Evolutionary conservation across 148 eudicot species (phyloP), one percentile per base, ranked within the genome.

Genomic region (Agrostemma githago): DNA sequence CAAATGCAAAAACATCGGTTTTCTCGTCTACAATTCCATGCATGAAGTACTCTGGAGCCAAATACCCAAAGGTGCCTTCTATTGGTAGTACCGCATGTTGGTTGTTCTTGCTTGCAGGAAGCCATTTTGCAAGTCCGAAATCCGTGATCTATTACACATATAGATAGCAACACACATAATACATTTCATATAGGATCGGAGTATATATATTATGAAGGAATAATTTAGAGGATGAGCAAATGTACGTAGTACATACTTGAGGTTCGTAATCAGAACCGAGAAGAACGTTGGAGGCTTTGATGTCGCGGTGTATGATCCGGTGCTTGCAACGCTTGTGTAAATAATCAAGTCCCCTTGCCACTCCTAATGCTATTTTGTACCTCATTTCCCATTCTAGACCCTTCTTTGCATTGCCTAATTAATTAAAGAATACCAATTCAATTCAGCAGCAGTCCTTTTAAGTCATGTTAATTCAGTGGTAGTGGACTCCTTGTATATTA

Each of bases 41-140:
- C 97, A 91, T 86, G 81, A 94, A 89, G 74, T 94, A 94, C 83
- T 94, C 98, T n/a, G 98, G 98, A 7, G 98, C 98, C 12, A 94
- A 81, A 87, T 94, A 94, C 16, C 98, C 98, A 54, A 94, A 94
- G 6, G 98, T 94, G 14, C 98, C 98, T 79, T 94, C 98, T 16
- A 94, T 83, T 63, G 80, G 80, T 14, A 61, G 61, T 0, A 62
- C 62, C 2, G 78, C 83, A 62, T 73, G 71, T 42, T 68, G 76
- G 0, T 71, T 63, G 16, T 11, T 59, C 15, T 63, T 69, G 48
- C 71, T 81, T 43, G 58, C 66, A 5, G 83, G 83, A 2, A 81
- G 46, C 83, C 83, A 81, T 68, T 81, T 81, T 73, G 83, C 83
- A 4, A 81, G 80, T 37, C 83, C 83, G 69, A 81, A 81, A 81